phyloP scores from a whole-genome alignment of 2,329 filamentous ascomycete genomes.

The Colletotrichum melonis region DNA sequence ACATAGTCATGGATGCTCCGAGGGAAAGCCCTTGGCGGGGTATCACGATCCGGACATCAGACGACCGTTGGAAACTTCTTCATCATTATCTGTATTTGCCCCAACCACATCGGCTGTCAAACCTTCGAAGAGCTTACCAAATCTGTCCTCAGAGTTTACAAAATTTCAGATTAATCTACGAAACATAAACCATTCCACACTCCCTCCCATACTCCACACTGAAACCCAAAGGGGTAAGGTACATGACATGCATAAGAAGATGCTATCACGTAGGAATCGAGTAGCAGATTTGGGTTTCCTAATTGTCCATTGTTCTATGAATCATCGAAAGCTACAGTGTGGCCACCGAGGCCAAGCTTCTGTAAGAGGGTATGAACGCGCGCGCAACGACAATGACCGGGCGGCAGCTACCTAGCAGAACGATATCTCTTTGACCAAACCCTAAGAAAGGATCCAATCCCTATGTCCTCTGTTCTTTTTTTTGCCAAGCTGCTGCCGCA shows the following conservation, averaged over 20 bases:
- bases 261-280: not conserved
- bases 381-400: not conserved
- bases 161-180: not conserved
- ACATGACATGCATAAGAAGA: not conserved
- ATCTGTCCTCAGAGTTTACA: not conserved
- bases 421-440: not conserved
- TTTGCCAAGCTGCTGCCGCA: constrained; percentile 4
- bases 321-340: constrained; percentile 11
- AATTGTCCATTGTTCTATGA: not conserved
- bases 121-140: not conserved
- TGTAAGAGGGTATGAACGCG: constrained; percentile 26
- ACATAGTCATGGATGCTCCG: not conserved
- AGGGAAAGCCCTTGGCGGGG: not conserved
- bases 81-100: not conserved
- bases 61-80: not conserved
- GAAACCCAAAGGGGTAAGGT: not conserved
- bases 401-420: not conserved
- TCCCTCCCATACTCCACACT: not conserved
- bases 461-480: not conserved
- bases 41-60: not conserved
- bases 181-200: too few species aligned
- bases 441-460: not conserved
- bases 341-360: constrained; percentile 13
- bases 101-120: not conserved
- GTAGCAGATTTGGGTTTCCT: not conserved